phyloP scores from a whole-genome alignment of 2,329 filamentous ascomycete species.

The Dactylella cylindrospora region DNA sequence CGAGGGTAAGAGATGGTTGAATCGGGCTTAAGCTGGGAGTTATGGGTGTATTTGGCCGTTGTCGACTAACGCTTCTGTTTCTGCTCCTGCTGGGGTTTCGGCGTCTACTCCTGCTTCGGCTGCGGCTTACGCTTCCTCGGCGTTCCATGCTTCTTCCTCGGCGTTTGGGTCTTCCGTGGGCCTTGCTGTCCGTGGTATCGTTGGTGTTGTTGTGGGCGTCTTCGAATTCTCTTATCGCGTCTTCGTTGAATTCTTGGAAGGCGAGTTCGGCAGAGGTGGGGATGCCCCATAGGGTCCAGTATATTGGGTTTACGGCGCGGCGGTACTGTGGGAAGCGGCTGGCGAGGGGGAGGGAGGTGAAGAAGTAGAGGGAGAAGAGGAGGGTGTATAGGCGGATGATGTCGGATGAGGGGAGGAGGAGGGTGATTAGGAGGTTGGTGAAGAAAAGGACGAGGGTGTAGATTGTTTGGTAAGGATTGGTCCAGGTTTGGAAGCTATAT shows the following conservation, averaged over 20 bases:
- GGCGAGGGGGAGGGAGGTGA: slow-evolving; percentile 20
- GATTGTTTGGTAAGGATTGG: slow-evolving; percentile 17
- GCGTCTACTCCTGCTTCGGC: no score
- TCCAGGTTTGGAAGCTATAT: slow-evolving; percentile 35
- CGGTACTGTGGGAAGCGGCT: slow-evolving; percentile 24
- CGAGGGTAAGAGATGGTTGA: no score
- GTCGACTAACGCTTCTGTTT: no score
- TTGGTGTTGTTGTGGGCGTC: no score
- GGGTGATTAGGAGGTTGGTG: slow-evolving; percentile 7
- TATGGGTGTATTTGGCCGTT: no score
- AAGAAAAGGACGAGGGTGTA: slow-evolving; percentile 23
- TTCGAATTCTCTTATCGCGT: slow-evolving; percentile 19
- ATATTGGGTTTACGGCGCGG: slow-evolving; percentile 23
- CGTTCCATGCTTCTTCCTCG: no score
- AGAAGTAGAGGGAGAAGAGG: slow-evolving; percentile 33
- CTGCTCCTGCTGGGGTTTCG: no score
- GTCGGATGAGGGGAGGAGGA: slow-evolving; percentile 19
- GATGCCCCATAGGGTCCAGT: slow-evolving; percentile 33
- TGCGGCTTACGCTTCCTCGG: slow-evolving; percentile 10
- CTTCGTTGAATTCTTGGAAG: slow-evolving; percentile 24
- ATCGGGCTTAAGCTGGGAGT: no score
- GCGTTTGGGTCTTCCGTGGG: no score
- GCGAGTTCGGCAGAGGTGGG: slow-evolving; percentile 33
- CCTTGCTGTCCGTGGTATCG: no score
- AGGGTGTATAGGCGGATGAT: slow-evolving; percentile 28